Evolutionary conservation across 1,284 basidiomycete species (phyloP), one percentile per base, ranked within the genome.

Genomic region (Singerocomus inundabilis): DNA sequence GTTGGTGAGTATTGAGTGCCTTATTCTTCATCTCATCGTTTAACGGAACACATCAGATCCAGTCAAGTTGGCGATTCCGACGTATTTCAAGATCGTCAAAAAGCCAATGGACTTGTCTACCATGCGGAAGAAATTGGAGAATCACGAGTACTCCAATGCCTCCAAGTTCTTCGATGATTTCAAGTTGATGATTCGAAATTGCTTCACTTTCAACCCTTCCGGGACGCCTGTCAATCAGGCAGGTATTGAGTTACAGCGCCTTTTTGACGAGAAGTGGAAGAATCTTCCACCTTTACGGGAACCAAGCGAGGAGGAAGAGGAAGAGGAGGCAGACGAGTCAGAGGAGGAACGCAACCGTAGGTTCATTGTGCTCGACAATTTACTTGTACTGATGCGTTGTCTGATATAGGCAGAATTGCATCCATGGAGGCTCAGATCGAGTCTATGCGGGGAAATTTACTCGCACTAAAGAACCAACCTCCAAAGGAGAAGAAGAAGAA

Each of bases 101-200:
- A 86, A 85, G 61, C 96, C 97, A 2, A 98, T 99, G 85, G 94
- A 98, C 68, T 65, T 98, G 49, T 78, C 81, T n/a, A 92, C 90
- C 7, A 93, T 98, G 77, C 82, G 84, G 59, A 80, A 75, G 67
- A 95, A 93, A 69, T 77, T 99, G 41, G 86, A 91, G 39, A 75
- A 76, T 30, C 76, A 80, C 52, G 81, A 86, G 55, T 99, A 98
- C 67, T 62, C 81, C 5, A 85, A 79, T 26, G 84, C 89, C 1
- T 75, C 81, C 32, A 86, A 87, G 62, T 94, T 98, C 65, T 84
- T 87, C 55, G 84, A 88, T 16, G 97, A 99, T 72, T 91, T 98
- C 74, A 89, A 90, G 68, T 77, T 96, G 55, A 92, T 99, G 84
- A 88, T 98, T 62, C 79, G 84, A 51, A 99, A 99, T 69, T 98